phyloP scores from a whole-genome alignment of 495 filamentous ascomycete species.

The Extremus antarcticus region DNA sequence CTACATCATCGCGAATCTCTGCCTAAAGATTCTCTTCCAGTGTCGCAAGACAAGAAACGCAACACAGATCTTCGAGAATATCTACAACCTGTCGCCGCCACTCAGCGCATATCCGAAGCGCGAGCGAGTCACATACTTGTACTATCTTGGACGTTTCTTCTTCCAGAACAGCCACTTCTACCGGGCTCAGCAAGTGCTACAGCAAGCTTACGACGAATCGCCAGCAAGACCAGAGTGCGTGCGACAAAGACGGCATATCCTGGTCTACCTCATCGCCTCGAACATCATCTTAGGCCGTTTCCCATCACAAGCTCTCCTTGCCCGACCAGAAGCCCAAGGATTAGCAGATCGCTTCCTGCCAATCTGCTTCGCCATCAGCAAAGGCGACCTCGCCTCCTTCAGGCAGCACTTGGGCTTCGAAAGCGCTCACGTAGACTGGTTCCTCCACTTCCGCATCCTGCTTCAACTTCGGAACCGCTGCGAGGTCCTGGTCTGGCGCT shows the following conservation, averaged over 20 bases:
- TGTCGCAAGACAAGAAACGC: conserved; percentile 55
- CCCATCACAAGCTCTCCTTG: conserved; percentile 53
- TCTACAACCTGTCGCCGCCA: conserved; percentile 70
- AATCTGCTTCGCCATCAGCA: conserved; percentile 58
- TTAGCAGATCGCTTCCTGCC: conserved; percentile 65
- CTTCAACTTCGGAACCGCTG: conserved; percentile 61
- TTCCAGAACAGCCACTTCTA: conserved; percentile 74
- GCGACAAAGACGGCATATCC: conserved; percentile 65
- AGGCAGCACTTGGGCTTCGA: conserved; percentile 45
- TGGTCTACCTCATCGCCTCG: conserved; percentile 71
- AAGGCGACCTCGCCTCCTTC: conserved; percentile 71
- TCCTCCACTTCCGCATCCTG: conserved; percentile 63
- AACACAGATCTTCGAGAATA: conserved; percentile 80
- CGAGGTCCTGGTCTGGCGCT: conserved; percentile 75
- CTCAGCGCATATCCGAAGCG: conserved; percentile 71
- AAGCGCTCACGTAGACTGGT: conserved; percentile 49
- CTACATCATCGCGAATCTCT: conserved; percentile 82
- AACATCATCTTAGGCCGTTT: conserved; percentile 82
- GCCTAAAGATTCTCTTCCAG: conserved; percentile 79
- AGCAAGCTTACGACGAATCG: conserved; percentile 71
- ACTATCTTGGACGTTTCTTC: conserved; percentile 84
- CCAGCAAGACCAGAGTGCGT: conserved; percentile 44
- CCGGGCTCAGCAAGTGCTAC: conserved; percentile 58
- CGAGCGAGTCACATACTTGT: conserved; percentile 82
- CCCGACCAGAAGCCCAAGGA: conserved; percentile 58